Evolutionary conservation across 495 filamentous ascomycete species (phyloP), one percentile per base, ranked within the genome.

Genomic region (Lasiosphaeria miniovina): DNA sequence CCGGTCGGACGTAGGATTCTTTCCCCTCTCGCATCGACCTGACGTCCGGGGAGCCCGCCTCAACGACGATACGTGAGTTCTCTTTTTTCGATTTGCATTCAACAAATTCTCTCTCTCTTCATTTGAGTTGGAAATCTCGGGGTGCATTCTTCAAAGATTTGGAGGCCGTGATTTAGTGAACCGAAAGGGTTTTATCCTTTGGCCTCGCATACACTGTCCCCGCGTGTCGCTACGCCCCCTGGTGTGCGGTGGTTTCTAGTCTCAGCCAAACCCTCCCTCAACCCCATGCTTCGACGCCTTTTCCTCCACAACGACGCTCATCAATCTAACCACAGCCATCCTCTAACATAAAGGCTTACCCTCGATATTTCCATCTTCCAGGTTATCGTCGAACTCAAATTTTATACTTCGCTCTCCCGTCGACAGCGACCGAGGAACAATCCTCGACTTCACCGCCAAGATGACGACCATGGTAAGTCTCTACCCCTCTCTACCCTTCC

Each of bases 391-490:
- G 43, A 11, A 46, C 43, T 4, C 41, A 45, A 32, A 32, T 51
- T 51, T 35, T 51, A 51, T 31, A 10, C 49, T 51, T 14, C 32
- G 49, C 49, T 10, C 6, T 10, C 17, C 32, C 49, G 14, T 24
- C 49, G 49, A 31, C 17, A 24, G n/a, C 36, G 35, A 11, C 50
- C 41, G 31, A 49, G 45, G 41, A 14, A 24, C 6, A 57, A 49
- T 3, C 54, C n/a, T 17, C 24, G 38, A 45, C 52, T 40, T 35
- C 34, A 61, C 34, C 63, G 54, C 57, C 64, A 76, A 61, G 14
- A 81, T 81, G 78, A 80, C 78, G 59, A 81, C 78, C 40, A 81
- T 81, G 78, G 78, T 81, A 77, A 54, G 77, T 35, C 17, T 41
- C n/a, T 46, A n/a, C 15, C 36, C 33, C 15, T 43, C 50, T 3